Conservation (phyloP, 1,284 basidiomycete genomes). For the Ustilago cynodontis region DNA sequence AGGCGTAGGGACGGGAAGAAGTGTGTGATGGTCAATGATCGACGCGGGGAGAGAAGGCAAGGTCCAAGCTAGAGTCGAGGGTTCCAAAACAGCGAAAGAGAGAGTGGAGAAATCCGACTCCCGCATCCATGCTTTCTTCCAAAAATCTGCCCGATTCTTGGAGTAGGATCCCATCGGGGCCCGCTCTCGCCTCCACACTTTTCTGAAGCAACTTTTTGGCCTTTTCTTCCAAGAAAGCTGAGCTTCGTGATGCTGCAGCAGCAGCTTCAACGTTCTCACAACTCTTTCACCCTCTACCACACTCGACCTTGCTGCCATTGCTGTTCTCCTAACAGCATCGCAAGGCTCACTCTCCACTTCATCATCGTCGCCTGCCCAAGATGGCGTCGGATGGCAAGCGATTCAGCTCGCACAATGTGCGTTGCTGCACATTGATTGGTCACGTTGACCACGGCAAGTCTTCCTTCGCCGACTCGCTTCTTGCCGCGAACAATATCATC, state of each 20-base stretch:
- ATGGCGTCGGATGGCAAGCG: slow-evolving; percentile 49
- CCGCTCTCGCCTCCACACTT: background rate
- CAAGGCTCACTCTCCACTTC: background rate
- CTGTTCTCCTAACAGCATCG: background rate
- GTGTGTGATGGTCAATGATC: background rate
- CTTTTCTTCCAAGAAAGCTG: background rate
- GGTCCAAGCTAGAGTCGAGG: slow-evolving; percentile 5
- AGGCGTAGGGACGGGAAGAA: background rate
- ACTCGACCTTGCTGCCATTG: slow-evolving; percentile 9
- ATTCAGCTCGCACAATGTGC: slow-evolving; percentile 65
- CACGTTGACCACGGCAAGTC: slow-evolving; percentile 70
- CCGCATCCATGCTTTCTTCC: slow-evolving; percentile 11
- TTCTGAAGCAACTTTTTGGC: slow-evolving; percentile 1
- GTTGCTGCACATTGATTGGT: slow-evolving; percentile 68
- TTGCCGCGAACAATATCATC: slow-evolving; percentile 98
- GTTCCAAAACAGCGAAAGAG: background rate
- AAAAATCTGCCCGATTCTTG: background rate
- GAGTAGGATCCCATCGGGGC: background rate
- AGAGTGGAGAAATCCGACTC: slow-evolving; percentile 33
- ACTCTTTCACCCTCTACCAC: slow-evolving; percentile 4
- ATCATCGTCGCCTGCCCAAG: background rate
- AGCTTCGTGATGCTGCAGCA: no score
- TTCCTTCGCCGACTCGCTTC: slow-evolving; percentile 89
- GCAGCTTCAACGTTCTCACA: background rate
- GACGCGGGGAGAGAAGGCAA: slow-evolving; percentile 4